Conservation (phyloP, 495 filamentous ascomycete species). For the Tuber magnatum region DNA sequence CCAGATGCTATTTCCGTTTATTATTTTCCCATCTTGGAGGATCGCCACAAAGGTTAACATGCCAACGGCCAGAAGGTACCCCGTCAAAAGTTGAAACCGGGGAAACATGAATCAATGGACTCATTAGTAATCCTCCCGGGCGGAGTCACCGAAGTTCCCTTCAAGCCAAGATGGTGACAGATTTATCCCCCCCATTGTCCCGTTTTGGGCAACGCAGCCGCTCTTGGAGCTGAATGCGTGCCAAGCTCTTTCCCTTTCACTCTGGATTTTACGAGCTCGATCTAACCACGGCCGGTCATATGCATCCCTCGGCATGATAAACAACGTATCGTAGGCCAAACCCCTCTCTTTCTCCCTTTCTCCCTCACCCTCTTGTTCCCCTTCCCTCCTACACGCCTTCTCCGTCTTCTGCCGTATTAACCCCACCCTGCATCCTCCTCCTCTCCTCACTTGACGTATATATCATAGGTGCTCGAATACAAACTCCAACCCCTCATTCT, state of each 20-base stretch:
- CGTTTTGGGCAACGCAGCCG: not conserved
- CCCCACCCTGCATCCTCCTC: not conserved
- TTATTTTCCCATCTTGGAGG: not conserved
- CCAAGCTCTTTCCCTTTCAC: not conserved
- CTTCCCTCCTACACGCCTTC: constrained; percentile 35
- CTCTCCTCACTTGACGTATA: constrained; percentile 7
- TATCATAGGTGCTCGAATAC: not conserved
- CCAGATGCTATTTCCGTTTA: not conserved
- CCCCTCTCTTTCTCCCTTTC: constrained; percentile 46
- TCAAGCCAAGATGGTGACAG: not conserved
- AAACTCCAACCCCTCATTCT: constrained; percentile 13
- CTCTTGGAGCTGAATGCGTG: not conserved
- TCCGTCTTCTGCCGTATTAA: constrained; percentile 1
- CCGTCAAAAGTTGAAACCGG: not conserved
- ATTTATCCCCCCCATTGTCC: not conserved
- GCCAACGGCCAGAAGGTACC: not conserved
- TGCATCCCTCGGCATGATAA: constrained; percentile 45
- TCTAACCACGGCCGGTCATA: constrained; percentile 5
- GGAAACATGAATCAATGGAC: not conserved
- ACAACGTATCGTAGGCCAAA: constrained; percentile 48
- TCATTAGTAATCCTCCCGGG: not conserved
- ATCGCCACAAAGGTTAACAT: not conserved
- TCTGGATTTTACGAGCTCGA: not conserved
- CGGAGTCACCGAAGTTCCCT: not conserved
- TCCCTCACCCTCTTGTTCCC: constrained; percentile 47